Evolutionary conservation across 306 rosid genomes (phyloP).

Genomic region (Styphnolobium japonicum): DNA sequence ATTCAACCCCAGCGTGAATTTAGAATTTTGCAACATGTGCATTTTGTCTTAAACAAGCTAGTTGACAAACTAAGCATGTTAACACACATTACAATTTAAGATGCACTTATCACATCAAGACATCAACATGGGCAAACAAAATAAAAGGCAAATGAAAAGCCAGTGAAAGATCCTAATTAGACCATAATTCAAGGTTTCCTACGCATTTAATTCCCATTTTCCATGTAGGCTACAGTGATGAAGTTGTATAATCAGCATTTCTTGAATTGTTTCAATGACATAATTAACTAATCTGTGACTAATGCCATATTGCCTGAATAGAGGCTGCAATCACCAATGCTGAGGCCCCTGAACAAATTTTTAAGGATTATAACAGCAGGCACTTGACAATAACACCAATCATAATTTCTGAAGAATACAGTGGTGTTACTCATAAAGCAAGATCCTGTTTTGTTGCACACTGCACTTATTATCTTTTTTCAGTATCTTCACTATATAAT

Average conservation of each 20-base stretch:
- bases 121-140: neutral
- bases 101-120: neutral
- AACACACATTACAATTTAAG: neutral
- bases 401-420: neutral
- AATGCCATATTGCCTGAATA: neutral
- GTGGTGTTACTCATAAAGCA: neutral
- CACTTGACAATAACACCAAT: neutral
- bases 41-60: neutral
- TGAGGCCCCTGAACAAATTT: neutral
- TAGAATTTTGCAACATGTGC: neutral
- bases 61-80: neutral
- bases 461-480: conserved; percentile 10
- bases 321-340: neutral
- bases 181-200: neutral
- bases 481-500: conserved; percentile 15
- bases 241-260: neutral
- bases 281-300: neutral
- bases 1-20: conserved; percentile 16
- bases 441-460: conserved; percentile 9
- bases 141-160: neutral
- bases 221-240: neutral
- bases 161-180: neutral
- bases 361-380: neutral
- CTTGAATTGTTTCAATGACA: neutral
- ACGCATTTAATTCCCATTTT: neutral